phyloP scores from a whole-genome alignment of 169 alveolate genomes.

The Plasmodium reichenowi region DNA sequence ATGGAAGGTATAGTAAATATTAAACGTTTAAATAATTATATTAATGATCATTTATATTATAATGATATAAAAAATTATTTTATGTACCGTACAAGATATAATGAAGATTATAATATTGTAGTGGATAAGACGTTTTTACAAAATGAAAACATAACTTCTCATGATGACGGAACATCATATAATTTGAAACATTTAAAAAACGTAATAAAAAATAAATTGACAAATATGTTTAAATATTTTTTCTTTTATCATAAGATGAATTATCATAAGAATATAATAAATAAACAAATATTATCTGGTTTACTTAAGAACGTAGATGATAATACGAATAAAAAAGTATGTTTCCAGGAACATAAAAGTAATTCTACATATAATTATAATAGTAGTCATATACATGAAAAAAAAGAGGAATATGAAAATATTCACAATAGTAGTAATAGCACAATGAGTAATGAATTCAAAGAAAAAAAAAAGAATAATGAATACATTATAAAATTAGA shows the following conservation, averaged over 20 bases:
- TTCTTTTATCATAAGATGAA: constrained; percentile 9
- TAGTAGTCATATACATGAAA: background rate
- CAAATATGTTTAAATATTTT: background rate
- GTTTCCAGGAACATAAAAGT: background rate
- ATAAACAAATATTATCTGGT: constrained; percentile 25
- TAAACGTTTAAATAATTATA: constrained; percentile 42
- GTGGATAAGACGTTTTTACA: background rate
- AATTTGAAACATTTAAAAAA: background rate
- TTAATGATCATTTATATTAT: constrained; percentile 40
- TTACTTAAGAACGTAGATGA: constrained; percentile 6
- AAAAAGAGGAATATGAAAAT: background rate
- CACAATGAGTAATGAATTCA: background rate
- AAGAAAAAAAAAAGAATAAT: constrained; percentile 7
- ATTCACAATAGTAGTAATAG: background rate
- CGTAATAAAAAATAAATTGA: background rate
- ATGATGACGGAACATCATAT: too few relatives aligned
- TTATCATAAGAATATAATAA: constrained; percentile 19
- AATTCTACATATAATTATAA: background rate
- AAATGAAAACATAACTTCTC: constrained; percentile 2
- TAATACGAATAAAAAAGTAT: background rate
- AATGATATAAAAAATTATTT: constrained; percentile 49
- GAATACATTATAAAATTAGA: constrained; percentile 29
- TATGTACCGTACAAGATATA: constrained; percentile 24
- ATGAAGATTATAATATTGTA: constrained; percentile 1
- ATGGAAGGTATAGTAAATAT: constrained; percentile 42